Conservation (phyloP, 164 flowering plant species). For the Liquidambar formosana region DNA sequence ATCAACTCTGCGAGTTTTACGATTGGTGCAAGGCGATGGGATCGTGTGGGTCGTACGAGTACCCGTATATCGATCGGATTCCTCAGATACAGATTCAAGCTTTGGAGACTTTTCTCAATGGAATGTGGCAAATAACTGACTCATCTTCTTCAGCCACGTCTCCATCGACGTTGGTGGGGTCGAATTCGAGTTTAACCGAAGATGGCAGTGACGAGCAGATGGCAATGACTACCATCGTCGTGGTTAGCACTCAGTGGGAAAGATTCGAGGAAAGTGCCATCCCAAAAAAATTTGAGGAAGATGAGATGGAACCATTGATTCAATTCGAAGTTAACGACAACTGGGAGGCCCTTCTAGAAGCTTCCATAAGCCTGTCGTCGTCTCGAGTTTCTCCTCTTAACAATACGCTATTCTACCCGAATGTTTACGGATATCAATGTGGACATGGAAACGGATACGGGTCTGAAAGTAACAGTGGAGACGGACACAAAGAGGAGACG, state of each 20-base stretch:
- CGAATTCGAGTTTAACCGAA: conserved; percentile 25
- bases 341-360: conserved; percentile 65
- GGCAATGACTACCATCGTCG: not conserved
- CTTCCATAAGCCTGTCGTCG: conserved; percentile 19
- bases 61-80: conserved; percentile 52
- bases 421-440: too few species aligned
- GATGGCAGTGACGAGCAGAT: conserved; percentile 22
- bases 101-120: conserved; percentile 46
- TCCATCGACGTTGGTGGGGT: conserved; percentile 7
- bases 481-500: not conserved
- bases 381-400: not conserved
- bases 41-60: conserved; percentile 56
- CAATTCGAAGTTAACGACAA: conserved; percentile 23
- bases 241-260: conserved; percentile 32
- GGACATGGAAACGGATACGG: too few species aligned
- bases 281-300: not conserved
- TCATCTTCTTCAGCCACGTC: conserved; percentile 27
- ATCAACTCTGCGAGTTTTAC: conserved; percentile 42
- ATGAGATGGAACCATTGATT: conserved; percentile 34
- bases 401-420: not conserved
- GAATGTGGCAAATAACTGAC: conserved; percentile 62
- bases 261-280: conserved; percentile 29
- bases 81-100: conserved; percentile 53
- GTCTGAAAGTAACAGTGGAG: not conserved
- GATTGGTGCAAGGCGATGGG: conserved; percentile 44